Evolutionary conservation across 2,329 filamentous ascomycete species (phyloP), one percentile per base, ranked within the genome.

Genomic region (Coccinonectria pachysandricola): DNA sequence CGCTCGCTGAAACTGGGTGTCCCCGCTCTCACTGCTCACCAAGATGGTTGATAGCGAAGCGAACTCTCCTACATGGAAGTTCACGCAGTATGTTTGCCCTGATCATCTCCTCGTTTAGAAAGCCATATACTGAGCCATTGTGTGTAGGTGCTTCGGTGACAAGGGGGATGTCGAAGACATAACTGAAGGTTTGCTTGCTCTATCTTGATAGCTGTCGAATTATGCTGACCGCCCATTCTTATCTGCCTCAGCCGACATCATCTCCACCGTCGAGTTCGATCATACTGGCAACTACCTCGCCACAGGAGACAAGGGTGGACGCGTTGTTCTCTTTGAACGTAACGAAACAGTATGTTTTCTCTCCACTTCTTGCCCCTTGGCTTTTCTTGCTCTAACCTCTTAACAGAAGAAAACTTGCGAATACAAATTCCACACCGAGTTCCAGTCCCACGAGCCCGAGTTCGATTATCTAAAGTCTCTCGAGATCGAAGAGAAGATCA

Each of bases 401-500:
- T 14, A 21, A 35, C 52, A 95, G 87, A 96, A 98, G 77, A 98
- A 96, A 75, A 96, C 91, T 26, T 98, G 91, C 74, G 91, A 98
- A 61, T 98, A 98, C 71, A 98, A 96, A 60, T 98, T 98, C 59
- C 91, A 98, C 60, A 98, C 91, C 57, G 91, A 98, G 55, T 98
- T 98, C 50, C 91, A 98, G 65, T 98, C 91, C 47, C 91, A 98
- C 64, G 91, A 98, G 56, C 91, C 91, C 38, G 91, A 98, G 60
- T 98, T 98, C 59, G 91, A 98, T 60, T 98, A 98, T 57, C 75
- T 98, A 42, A 98, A 98, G 63, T 98, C 91, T 17, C 72, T 98
- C 46, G 91, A 98, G 62, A 98, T 98, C 52, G 91, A 98, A 70
- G 91, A 98, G 62, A 98, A 98, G 67, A 98, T 98, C 71, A 98